Conservation (phyloP, 176 grass and related monocot species). For the Phyllostachys edulis region DNA sequence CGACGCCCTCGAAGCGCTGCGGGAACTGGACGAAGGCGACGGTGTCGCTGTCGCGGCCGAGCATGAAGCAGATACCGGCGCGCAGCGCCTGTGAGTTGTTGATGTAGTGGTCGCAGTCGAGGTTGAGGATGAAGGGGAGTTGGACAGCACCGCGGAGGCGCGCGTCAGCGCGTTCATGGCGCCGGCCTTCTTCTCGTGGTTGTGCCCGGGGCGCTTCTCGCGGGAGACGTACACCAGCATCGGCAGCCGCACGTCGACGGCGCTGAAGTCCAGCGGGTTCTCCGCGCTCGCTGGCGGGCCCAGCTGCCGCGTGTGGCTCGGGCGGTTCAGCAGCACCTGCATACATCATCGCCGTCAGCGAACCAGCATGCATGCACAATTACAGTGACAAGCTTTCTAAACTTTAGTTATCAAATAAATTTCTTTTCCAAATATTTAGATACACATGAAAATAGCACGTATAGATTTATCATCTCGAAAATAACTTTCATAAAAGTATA, state of each 20-base stretch:
- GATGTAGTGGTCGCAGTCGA: slow-evolving; percentile 82
- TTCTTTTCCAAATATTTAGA: no score
- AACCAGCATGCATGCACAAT: neutral
- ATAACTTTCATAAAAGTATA: no score
- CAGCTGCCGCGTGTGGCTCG: slow-evolving; percentile 35
- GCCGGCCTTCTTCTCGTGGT: slow-evolving; percentile 94
- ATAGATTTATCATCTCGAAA: no score
- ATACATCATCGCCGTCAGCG: neutral
- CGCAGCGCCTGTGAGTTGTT: slow-evolving; percentile 78
- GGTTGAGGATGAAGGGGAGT: slow-evolving; percentile 85
- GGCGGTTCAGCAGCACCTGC: slow-evolving; percentile 68
- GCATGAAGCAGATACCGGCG: slow-evolving; percentile 82
- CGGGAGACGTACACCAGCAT: slow-evolving; percentile 79
- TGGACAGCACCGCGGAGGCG: slow-evolving; percentile 59
- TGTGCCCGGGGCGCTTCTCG: slow-evolving; percentile 71
- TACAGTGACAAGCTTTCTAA: no score
- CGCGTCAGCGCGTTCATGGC: slow-evolving; percentile 90
- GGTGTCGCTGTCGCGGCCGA: slow-evolving; percentile 68
- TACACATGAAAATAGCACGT: no score
- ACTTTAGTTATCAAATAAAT: no score
- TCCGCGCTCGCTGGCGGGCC: slow-evolving; percentile 55
- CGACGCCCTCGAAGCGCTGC: slow-evolving; percentile 78
- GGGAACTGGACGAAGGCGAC: slow-evolving; percentile 79
- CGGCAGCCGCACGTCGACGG: slow-evolving; percentile 55
- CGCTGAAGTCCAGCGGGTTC: slow-evolving; percentile 57